Base-by-base conservation (phyloP, 805 yeast species). In the Sungouiella thailandica region DNA sequence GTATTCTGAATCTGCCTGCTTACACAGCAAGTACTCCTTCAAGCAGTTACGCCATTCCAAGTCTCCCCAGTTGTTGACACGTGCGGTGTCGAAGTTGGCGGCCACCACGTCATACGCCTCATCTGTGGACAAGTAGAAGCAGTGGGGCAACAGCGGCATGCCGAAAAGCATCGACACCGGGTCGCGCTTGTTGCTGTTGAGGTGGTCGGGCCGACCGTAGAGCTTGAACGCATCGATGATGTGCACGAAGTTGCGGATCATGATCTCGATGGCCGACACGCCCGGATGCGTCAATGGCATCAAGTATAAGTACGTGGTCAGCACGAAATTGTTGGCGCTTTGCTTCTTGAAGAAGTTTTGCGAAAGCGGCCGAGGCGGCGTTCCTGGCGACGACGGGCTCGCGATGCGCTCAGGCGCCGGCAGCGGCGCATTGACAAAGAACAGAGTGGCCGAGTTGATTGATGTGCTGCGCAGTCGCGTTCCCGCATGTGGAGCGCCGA, bases 231-330 rank as follows among this genome's bases (percentile, higher is more conserved):
- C 67, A 52, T 83, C 85, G 63, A 80, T 72, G 13, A 82, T 65
- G 29, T 87, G 90, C 20, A 83, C 68, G 40, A 80, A 62, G 48
- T 77, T 69, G 39, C 94, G 62, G 28, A 83, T 73, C 76, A 82
- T 77, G 11, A 83, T 83, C 51, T 83, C 93, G 31, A 76, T 71
- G 12, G 80, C 78, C 29, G 74, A 69, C 18, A 83, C 90, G 25
- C 85, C 83, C 3, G 80, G 78, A 55, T 83, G 94, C 17, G 74
- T 52, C 34, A 73, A 77, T 3, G 94, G 93, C 68, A 83, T 76
- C 49, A 86, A 57, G 54, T 85, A 86, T 32, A 86, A 45, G 40
- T 57, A 60, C 35, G 57, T 52, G 15, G 71, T 59, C 25, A 50
- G 37, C 12, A 57, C 63, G 35, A 58, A 62, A 33, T 53, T 44